Conservation (phyloP, 2,329 filamentous ascomycete species). For the Myotisia sp. region DNA sequence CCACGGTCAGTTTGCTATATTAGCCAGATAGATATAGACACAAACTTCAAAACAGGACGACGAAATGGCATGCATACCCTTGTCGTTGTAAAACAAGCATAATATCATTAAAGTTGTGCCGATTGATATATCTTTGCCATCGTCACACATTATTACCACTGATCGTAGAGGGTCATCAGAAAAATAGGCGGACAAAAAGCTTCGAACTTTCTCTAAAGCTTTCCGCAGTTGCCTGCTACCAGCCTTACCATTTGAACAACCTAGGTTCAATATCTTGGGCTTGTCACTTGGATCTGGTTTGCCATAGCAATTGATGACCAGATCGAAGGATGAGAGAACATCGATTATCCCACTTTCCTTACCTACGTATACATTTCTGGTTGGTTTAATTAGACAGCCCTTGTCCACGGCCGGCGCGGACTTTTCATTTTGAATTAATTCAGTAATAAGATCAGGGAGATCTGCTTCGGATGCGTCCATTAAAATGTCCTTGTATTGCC, state of each 20-base stretch:
- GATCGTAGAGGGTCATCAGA: conserved; percentile 18
- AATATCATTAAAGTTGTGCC: conserved; percentile 62
- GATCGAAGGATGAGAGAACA: conserved; percentile 30
- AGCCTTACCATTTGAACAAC: conserved; percentile 56
- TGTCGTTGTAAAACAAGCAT: conserved; percentile 56
- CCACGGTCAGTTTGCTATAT: conserved; percentile 19
- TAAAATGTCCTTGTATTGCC: conserved; percentile 50
- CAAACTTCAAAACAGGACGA: not conserved
- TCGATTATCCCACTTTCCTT: conserved; percentile 19
- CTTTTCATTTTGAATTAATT: conserved; percentile 24
- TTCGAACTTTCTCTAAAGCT: conserved; percentile 49
- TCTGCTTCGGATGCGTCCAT: conserved; percentile 53
- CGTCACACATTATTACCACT: conserved; percentile 55
- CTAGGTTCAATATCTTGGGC: conserved; percentile 38
- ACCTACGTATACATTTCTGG: conserved; percentile 23
- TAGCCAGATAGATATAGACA: conserved; percentile 16
- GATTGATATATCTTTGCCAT: conserved; percentile 65
- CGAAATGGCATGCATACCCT: conserved; percentile 34
- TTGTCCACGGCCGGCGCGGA: conserved; percentile 13
- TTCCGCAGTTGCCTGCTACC: conserved; percentile 71
- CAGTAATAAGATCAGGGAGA: conserved; percentile 38
- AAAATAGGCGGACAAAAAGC: conserved; percentile 36
- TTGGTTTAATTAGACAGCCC: conserved; percentile 25
- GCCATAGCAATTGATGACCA: conserved; percentile 30
- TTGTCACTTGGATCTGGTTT: conserved; percentile 17